Evolutionary conservation across 495 filamentous ascomycete species (phyloP).

Genomic region (Darksidea phi): DNA sequence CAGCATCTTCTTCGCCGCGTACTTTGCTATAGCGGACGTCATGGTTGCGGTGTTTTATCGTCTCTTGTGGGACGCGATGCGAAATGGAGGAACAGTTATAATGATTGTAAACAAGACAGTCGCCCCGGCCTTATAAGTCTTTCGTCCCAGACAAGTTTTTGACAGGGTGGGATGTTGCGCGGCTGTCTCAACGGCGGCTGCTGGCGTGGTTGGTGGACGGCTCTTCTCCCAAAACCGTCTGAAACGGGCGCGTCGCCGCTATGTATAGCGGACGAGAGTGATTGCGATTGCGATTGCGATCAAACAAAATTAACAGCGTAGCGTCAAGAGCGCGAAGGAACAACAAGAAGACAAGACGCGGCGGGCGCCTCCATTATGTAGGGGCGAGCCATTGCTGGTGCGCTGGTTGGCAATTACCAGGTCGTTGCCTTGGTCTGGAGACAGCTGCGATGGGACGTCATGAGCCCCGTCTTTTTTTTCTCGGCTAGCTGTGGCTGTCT

Average conservation of each 20-base stretch:
- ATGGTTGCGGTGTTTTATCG: slow-evolving; percentile 32
- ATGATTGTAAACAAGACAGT: background rate
- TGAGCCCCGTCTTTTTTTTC: background rate
- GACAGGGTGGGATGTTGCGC: background rate
- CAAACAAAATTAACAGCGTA: background rate
- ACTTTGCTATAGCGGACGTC: slow-evolving; percentile 42
- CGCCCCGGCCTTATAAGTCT: slow-evolving; percentile 2
- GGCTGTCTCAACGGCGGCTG: slow-evolving; percentile 8
- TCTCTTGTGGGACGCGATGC: slow-evolving; percentile 4
- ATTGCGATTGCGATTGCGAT: too few relatives aligned
- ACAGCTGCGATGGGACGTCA: slow-evolving; percentile 2
- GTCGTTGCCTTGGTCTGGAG: slow-evolving; percentile 13
- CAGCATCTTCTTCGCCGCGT: slow-evolving; percentile 46
- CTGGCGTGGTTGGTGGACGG: slow-evolving; percentile 28
- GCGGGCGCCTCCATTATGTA: background rate
- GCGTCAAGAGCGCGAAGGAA: slow-evolving; percentile 1
- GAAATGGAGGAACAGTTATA: background rate
- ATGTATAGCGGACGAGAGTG: slow-evolving; percentile 29
- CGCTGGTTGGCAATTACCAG: background rate
- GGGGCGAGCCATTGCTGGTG: background rate
- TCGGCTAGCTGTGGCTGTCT: background rate
- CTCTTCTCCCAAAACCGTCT: slow-evolving; percentile 15
- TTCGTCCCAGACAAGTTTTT: slow-evolving; percentile 1
- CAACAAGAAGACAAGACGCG: slow-evolving; percentile 7
- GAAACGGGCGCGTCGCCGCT: slow-evolving; percentile 38